Conservation (phyloP, 805 yeast species). For the Yarrowia sp. region DNA sequence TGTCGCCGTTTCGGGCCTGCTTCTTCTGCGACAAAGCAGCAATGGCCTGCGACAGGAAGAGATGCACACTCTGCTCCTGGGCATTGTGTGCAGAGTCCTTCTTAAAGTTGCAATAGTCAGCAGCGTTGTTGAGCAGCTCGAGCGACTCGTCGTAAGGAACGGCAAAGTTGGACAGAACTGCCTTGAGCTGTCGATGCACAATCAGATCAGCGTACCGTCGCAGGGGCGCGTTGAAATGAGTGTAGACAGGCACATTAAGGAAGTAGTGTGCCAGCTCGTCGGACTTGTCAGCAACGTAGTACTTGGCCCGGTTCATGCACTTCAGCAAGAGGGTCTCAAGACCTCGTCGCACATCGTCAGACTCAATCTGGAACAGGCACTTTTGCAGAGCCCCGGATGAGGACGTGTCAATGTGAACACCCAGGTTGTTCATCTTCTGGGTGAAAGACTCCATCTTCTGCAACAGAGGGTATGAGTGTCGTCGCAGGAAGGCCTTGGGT, state of each 20-base stretch:
- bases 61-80: constrained; percentile 91
- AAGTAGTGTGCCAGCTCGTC: constrained; percentile 78
- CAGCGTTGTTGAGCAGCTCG: constrained; percentile 64
- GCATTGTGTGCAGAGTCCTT: constrained; percentile 91
- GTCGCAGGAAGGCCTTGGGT: constrained; percentile 75
- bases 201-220: constrained; percentile 88
- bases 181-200: constrained; percentile 87
- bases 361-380: constrained; percentile 62
- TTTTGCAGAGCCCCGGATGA: constrained; percentile 67
- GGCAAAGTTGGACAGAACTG: constrained; percentile 45
- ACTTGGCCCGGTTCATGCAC: constrained; percentile 80
- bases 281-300: constrained; percentile 42
- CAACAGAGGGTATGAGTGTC: constrained; percentile 79
- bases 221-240: constrained; percentile 91
- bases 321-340: constrained; percentile 77
- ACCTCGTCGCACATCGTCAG: constrained; percentile 61
- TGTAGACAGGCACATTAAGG: constrained; percentile 77
- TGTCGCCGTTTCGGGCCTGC: constrained; percentile 48
- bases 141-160: constrained; percentile 40
- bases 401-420: constrained; percentile 64
- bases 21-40: constrained; percentile 53
- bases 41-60: constrained; percentile 77
- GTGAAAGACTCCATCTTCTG: constrained; percentile 77
- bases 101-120: constrained; percentile 93
- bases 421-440: constrained; percentile 55